Base-by-base conservation (phyloP, 305 asterid species). In the Solanum aculeatissimum region DNA sequence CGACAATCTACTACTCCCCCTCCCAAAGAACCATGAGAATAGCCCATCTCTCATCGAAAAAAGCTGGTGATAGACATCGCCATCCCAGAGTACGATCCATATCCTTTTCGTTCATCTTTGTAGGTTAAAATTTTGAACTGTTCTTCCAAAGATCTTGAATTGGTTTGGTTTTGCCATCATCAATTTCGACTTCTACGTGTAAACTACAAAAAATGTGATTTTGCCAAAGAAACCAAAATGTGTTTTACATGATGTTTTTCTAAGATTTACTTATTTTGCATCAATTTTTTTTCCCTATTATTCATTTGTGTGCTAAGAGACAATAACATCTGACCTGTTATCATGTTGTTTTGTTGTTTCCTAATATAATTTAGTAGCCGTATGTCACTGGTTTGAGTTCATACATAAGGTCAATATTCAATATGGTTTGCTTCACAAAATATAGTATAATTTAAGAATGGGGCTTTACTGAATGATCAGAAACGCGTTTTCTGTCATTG, bases 1-100 rank as follows among this genome's bases (percentile, higher is more conserved):
- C 89, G 90, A 25, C 97, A 93, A 93, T 88, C 93, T 83, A 84
- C 85, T 55, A 57, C 83, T 2, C 66, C 85, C 66, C 49, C 83
- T 1, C 66, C 85, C 66, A 54, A 58, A 45, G 91, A 90, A 47
- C 81, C 87, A 3, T 87, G 86, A 88, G 81, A 53, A 45, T 4
- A 14, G 18, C 49, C 27, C 2, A 1, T 68, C 25, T 68, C 18
- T 4, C 74, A 66, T 32, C 9, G 75, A 68, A 35, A 35, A 47
- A 35, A 25, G 75, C 40, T 35, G 75, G 75, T 68, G 55, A 23
- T 15, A 25, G 62, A 15, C 38, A 19, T 47, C 49, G 62, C 62
- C 62, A 25, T 49, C 81, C 49, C 81, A 49, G 62, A 25, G 43
- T 75, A 75, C 81, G 42, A 15, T 47, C 49, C 62, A 75, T 35